Conservation (phyloP, 345 rosid genomes). For the Lagerstroemia speciosa region DNA sequence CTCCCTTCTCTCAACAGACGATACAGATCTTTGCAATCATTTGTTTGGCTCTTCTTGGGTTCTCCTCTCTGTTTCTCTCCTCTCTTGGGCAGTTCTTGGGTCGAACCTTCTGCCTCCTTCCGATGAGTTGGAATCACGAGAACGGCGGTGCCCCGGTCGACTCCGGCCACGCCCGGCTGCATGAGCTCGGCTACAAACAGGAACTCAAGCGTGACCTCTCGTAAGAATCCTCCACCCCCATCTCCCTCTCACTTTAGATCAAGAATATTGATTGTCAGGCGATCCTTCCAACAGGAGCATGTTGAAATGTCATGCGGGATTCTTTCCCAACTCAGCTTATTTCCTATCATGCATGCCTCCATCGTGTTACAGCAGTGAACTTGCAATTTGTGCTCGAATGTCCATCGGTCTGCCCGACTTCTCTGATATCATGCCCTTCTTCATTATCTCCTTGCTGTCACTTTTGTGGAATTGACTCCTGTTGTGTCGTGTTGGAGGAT, state of each 20-base stretch:
- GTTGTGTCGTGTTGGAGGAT: background rate
- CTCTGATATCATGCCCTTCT: no score
- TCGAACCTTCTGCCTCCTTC: background rate
- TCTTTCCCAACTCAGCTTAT: background rate
- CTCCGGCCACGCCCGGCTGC: slow-evolving; percentile 66
- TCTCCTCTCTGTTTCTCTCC: no score
- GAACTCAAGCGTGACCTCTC: slow-evolving; percentile 96
- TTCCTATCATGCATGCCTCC: no score
- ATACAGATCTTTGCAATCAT: no score
- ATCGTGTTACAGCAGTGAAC: no score
- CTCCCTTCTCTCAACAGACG: no score
- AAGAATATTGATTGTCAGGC: background rate
- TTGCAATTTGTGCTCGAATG: no score
- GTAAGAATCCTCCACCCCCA: slow-evolving; percentile 22
- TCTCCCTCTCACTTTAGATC: background rate
- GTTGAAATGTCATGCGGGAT: background rate
- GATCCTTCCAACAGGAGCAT: background rate
- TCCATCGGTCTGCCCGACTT: no score
- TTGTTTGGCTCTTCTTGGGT: no score
- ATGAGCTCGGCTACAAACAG: slow-evolving; percentile 92
- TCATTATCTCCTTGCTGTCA: background rate
- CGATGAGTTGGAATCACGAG: slow-evolving; percentile 14
- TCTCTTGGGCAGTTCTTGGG: no score
- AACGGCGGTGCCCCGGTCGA: slow-evolving; percentile 27
- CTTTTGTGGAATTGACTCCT: background rate